phyloP scores from a whole-genome alignment of 805 yeast genomes.

The Sugiyamaella qingdaonensis region DNA sequence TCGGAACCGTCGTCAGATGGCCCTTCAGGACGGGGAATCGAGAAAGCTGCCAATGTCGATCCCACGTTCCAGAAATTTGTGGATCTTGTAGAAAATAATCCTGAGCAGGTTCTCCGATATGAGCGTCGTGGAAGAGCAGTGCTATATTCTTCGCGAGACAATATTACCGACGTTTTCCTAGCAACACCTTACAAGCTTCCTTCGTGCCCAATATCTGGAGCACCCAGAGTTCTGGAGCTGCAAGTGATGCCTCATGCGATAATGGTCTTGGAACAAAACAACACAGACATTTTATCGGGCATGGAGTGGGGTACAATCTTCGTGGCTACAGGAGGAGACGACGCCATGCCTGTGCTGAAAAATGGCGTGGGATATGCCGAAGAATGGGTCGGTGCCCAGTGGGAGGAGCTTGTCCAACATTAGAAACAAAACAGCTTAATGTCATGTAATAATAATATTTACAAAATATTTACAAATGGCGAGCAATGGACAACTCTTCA shows the following conservation, averaged over 20 bases:
- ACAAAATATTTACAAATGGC: slow-evolving; percentile 36
- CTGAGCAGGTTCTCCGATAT: slow-evolving; percentile 82
- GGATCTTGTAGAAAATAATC: slow-evolving; percentile 71
- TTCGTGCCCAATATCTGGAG: slow-evolving; percentile 54
- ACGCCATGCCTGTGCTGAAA: slow-evolving; percentile 45
- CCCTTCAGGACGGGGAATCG: slow-evolving; percentile 11
- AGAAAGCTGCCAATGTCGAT: slow-evolving; percentile 48
- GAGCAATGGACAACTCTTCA: slow-evolving; percentile 59
- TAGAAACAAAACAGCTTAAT: neutral
- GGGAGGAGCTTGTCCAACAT: slow-evolving; percentile 48
- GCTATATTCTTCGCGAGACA: slow-evolving; percentile 62
- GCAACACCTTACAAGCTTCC: slow-evolving; percentile 44
- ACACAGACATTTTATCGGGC: slow-evolving; percentile 53
- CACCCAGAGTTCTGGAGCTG: slow-evolving; percentile 61
- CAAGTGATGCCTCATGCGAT: slow-evolving; percentile 95
- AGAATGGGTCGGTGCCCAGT: slow-evolving; percentile 81
- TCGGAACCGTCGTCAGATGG: slow-evolving; percentile 10
- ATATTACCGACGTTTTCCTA: slow-evolving; percentile 43
- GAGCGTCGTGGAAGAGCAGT: slow-evolving; percentile 66
- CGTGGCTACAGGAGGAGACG: slow-evolving; percentile 71
- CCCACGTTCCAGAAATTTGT: slow-evolving; percentile 75
- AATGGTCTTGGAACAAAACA: slow-evolving; percentile 63
- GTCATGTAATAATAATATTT: neutral
- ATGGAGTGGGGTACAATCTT: slow-evolving; percentile 98
- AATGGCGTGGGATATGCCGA: slow-evolving; percentile 73